Evolutionary conservation across 306 rosid genomes (phyloP), one percentile per base, ranked within the genome.

Genomic region (Rosa lucieae): DNA sequence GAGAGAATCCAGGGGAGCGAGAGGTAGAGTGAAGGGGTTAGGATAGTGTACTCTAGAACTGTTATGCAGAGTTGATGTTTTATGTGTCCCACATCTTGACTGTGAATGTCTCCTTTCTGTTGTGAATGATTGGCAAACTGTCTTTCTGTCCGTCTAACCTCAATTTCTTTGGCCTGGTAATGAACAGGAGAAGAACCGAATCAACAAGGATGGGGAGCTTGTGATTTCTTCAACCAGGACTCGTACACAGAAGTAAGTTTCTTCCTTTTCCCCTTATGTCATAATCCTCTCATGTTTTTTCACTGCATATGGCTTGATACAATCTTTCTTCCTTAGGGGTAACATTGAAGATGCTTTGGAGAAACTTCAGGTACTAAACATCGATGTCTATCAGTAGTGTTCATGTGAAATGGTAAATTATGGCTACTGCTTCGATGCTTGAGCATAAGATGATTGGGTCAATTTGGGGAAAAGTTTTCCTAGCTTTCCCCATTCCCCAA

Each of bases 211-310:
- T 67, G 97, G 97, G 75, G 99, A 94, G 77, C 99, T 92, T 59
- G 99, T 94, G 84, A 89, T 94, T 79, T 91, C 99, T 68, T 94
- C 97, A 55, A 94, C 99, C 39, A 94, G 84, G 87, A 94, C 99
- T 73, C 88, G 97, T 83, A 94, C 99, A 2, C 97, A 91, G 76
- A 92, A 92, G 99, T 94, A 75, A 73, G 80, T 73, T 69, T 87
- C 89, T 74, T 44, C 73, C 82, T 84, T 75, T 73, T 49, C 40
- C 75, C 14, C 59, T 77, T 67, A 70, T 40, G 59, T 82, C 78
- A 42, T 21, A 43, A 17, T 39, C 73, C 76, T 62, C 46, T 68
- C 75, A 48, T 79, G 56, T 46, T 69, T 48, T 74, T 75, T 61
- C 78, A 58, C 37, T 77, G 77, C 77, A 62, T 74, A 75, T 80